Evolutionary conservation across 768 basidiomycete species (phyloP), one percentile per base, ranked within the genome.

Genomic region (Cubamyces sp.): DNA sequence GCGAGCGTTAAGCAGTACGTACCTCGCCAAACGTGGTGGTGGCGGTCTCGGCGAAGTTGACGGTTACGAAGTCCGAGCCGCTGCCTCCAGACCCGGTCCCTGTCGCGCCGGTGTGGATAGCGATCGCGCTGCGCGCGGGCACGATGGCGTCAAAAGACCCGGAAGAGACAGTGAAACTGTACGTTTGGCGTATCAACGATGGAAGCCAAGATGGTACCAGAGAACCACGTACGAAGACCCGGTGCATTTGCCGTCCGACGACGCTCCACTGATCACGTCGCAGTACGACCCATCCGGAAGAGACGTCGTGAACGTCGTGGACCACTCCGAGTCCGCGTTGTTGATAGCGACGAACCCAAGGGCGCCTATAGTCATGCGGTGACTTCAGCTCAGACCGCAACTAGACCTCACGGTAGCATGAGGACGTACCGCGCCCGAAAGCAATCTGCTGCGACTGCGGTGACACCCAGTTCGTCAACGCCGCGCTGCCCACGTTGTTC

Each of bases 331-430:
- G 61, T 87, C 84, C 4, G 73, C 80, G 62, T 89, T 88, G 69
- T 90, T 90, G 66, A 90, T 89, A 0, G 81, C 87, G 1, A 88
- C 83, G 60, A 85, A 87, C 3, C 87, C 87, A 45, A 74, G 69
- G 0, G 82, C 71, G 28, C 84, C 85, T 87, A 42, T 8, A 56
- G n/a, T 1, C 8, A 3, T 25, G 47, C 19, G 5, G 5, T 21
- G 6, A 15, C 1, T 2, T 57, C 41, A 57, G 57, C 26, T 15
- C 21, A 45, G 4, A 15, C 9, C 4, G 9, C 30, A 1, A 25
- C 21, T 26, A 3, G 15, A 15, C n/a, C 12, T 5, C 11, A 3
- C 34, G 41, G 0, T 12, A 34, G 39, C 16, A 26, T 39, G 54
- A 57, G 50, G 23, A 68, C 75, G 9, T 58, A 81, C 88, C 87